A percentile compares a stretch with the other conserved stretches of the same genome.
These are phyloP conservation scores for Tolypocladium cylindrosporum DNA, from an alignment of 2,329 filamentous ascomycete species.

Conservation along the genomic window DNA sequence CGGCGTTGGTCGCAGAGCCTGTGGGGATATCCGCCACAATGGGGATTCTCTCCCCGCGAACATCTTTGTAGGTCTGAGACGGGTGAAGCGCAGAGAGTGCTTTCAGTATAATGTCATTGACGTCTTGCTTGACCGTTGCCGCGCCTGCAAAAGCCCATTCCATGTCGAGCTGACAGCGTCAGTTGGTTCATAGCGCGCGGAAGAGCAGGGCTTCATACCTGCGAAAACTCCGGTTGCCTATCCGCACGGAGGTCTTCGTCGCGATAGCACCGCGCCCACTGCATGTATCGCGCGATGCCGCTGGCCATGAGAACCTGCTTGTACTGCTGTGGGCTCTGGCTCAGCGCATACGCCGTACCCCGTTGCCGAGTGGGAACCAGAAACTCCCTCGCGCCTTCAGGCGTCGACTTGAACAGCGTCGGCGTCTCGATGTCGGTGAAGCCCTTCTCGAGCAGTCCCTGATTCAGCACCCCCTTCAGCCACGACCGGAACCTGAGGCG, in stretches of 20 bases:
- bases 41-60: slow-evolving; percentile 23
- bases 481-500: slow-evolving; percentile 62
- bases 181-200: neutral
- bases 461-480: slow-evolving; percentile 41
- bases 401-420: slow-evolving; percentile 91
- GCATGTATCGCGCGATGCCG: slow-evolving; percentile 73
- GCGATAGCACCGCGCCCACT: slow-evolving; percentile 89
- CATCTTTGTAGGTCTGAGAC: slow-evolving; percentile 54
- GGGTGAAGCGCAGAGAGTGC: slow-evolving; percentile 18
- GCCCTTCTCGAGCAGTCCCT: slow-evolving; percentile 41
- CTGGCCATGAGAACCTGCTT: slow-evolving; percentile 96
- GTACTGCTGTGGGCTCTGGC: slow-evolving; percentile 96
- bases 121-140: slow-evolving; percentile 19
- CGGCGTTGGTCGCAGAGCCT: slow-evolving; percentile 4
- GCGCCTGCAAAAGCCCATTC: slow-evolving; percentile 80
- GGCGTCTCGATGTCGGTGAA: slow-evolving; percentile 86
- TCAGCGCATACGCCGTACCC: slow-evolving; percentile 78
- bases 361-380: slow-evolving; percentile 73
- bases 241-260: slow-evolving; percentile 92
- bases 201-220: slow-evolving; percentile 35
- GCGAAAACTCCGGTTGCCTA: slow-evolving; percentile 92
- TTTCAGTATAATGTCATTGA: slow-evolving; percentile 23
- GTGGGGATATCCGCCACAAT: slow-evolving; percentile 15
- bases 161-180: slow-evolving; percentile 59
- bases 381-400: slow-evolving; percentile 91